A percentile compares a stretch with the other conserved stretches of the same genome.
These are phyloP conservation scores for Fennellomyces sp. DNA, from an alignment of 371 early-diverging fungal genomes.

Conservation along the genomic window DNA sequence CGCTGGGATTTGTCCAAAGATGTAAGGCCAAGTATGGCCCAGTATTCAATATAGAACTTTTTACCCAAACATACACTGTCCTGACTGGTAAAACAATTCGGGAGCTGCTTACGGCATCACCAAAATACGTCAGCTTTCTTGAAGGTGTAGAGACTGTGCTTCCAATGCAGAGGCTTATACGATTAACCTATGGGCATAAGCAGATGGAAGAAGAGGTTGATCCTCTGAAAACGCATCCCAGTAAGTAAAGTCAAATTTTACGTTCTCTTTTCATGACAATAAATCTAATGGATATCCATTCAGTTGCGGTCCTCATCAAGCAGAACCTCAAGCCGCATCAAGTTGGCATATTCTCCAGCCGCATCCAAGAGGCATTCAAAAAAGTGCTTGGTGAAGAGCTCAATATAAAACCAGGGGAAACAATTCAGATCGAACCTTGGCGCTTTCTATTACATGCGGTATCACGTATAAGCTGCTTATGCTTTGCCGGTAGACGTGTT, in stretches of 20 bases:
- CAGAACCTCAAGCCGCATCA: constrained; percentile 34
- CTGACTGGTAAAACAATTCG: constrained; percentile 7
- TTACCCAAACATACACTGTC: constrained; percentile 2
- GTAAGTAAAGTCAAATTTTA: constrained; percentile 7
- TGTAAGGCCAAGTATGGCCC: constrained; percentile 6
- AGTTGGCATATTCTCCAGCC: constrained; percentile 28
- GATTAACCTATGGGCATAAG: constrained; percentile 16
- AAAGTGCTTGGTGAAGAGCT: constrained; percentile 14
- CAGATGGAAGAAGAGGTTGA: constrained; percentile 1
- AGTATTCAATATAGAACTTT: constrained; percentile 2
- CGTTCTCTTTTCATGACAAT: neutral
- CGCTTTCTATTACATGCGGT: constrained; percentile 15
- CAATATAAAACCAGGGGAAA: constrained; percentile 20
- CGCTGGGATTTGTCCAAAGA: neutral
- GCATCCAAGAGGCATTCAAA: constrained; percentile 23
- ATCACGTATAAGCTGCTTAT: constrained; percentile 27
- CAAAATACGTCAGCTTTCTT: constrained; percentile 12
- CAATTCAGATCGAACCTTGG: constrained; percentile 8
- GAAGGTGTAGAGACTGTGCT: constrained; percentile 18
- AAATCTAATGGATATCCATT: neutral
- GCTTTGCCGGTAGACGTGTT: constrained; percentile 31
- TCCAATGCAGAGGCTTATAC: constrained; percentile 6
- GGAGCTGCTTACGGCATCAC: neutral
- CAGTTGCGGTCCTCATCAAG: constrained; percentile 26
- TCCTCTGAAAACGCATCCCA: constrained; percentile 13